Evolutionary conservation across 1,284 basidiomycete species (phyloP).

Genomic region (Bjerkandera adusta): DNA sequence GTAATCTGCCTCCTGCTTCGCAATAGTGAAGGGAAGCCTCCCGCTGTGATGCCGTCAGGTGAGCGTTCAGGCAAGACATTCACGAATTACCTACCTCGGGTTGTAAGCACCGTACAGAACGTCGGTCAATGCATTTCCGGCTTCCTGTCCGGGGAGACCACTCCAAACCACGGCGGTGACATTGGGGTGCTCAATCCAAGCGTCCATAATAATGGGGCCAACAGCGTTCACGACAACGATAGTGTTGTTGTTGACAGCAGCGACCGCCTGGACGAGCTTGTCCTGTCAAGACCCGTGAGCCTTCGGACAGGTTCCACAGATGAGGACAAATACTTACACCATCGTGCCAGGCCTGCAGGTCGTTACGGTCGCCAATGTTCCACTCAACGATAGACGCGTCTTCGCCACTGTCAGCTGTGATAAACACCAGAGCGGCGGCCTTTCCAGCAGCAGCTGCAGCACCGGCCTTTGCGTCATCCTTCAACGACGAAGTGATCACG

Average conservation of each 20-base stretch:
- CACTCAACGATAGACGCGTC: conserved; percentile 63
- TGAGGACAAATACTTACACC: conserved; percentile 42
- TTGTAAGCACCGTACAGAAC: conserved; percentile 63
- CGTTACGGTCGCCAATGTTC: conserved; percentile 66
- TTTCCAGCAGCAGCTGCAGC: conserved; percentile 29
- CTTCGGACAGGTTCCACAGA: conserved; percentile 48
- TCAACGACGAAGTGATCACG: conserved; percentile 49
- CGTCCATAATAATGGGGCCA: conserved; percentile 45
- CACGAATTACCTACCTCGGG: conserved; percentile 44
- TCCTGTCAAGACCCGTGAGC: conserved; percentile 74
- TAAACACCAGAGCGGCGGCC: conserved; percentile 42
- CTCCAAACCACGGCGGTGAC: conserved; percentile 41
- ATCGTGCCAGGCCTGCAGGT: conserved; percentile 66
- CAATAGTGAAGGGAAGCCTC: conserved; percentile 44
- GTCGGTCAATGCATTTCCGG: conserved; percentile 63
- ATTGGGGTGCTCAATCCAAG: conserved; percentile 45
- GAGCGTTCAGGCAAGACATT: conserved; percentile 19
- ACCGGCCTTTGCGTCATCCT: conserved; percentile 50
- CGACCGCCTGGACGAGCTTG: conserved; percentile 30
- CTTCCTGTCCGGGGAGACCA: conserved; percentile 75
- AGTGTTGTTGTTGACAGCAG: conserved; percentile 44
- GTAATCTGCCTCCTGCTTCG: conserved; percentile 47
- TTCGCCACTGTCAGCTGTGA: conserved; percentile 50
- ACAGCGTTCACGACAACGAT: conserved; percentile 55
- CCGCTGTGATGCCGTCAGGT: conserved; percentile 31